A percentile compares a stretch with the other conserved stretches of the same genome.
Evolutionary conservation across 2,329 filamentous ascomycete species (phyloP).

Genomic region (Ceratocystis colombiana): DNA sequence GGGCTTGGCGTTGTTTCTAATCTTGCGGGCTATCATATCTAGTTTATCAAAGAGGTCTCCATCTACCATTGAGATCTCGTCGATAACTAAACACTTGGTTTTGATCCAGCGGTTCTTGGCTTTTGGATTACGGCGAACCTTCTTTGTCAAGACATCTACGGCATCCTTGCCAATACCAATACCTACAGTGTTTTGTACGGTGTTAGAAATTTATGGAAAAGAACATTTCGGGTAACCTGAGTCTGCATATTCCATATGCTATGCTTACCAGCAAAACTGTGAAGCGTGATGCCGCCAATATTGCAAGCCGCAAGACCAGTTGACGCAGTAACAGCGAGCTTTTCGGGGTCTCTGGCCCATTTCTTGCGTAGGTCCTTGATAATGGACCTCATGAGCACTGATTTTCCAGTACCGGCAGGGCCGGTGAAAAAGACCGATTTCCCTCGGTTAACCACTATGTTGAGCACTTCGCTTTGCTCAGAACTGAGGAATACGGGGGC

Average conservation of each 20-base stretch:
- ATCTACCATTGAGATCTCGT: slow-evolving; percentile 98
- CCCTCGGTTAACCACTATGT: slow-evolving; percentile 66
- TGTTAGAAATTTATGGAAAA: slow-evolving; percentile 14
- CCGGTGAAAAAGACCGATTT: slow-evolving; percentile 97
- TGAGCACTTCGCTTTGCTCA: slow-evolving; percentile 75
- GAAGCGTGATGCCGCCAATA: slow-evolving; percentile 86
- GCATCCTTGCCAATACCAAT: slow-evolving; percentile 92
- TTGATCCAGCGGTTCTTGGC: slow-evolving; percentile 80
- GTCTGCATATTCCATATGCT: too few species aligned
- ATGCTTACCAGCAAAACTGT: slow-evolving; percentile 73
- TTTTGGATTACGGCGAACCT: slow-evolving; percentile 80
- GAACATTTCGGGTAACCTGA: not conserved
- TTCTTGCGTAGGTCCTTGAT: slow-evolving; percentile 72
- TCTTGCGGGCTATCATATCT: slow-evolving; percentile 69
- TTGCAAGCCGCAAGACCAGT: slow-evolving; percentile 95
- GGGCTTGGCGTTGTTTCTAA: slow-evolving; percentile 81
- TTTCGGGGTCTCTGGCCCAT: slow-evolving; percentile 64
- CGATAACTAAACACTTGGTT: slow-evolving; percentile 79
- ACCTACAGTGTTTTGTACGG: slow-evolving; percentile 28
- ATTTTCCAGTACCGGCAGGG: slow-evolving; percentile 93
- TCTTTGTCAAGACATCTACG: slow-evolving; percentile 69
- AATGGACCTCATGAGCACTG: slow-evolving; percentile 85
- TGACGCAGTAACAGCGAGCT: slow-evolving; percentile 86
- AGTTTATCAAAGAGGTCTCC: slow-evolving; percentile 95
- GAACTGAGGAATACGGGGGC: slow-evolving; percentile 61